Percentiles rank a stretch among this genome's conserved stretches.
Evolutionary conservation across 2,329 filamentous ascomycete genomes (phyloP).

Genomic region (Tolypocladium nubicola): DNA sequence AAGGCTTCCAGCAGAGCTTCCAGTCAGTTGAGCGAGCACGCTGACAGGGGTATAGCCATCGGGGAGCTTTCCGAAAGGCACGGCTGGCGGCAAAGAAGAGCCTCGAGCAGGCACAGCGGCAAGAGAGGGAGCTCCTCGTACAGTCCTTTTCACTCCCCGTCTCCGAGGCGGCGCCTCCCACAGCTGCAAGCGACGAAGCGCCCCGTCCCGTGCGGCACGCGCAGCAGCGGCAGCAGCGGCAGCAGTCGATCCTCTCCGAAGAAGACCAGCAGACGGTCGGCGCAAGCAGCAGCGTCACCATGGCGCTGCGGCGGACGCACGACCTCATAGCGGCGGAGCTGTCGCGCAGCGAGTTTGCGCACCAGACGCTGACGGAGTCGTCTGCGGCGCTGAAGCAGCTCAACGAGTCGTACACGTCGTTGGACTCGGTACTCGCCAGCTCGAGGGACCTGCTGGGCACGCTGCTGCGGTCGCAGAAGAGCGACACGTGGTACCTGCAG

Average conservation of each 20-base stretch:
- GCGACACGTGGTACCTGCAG: constrained; percentile 95
- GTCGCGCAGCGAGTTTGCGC: constrained; percentile 76
- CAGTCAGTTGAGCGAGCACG: background rate
- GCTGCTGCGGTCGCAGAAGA: constrained; percentile 80
- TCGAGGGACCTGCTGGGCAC: constrained; percentile 68
- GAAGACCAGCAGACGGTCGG: constrained; percentile 64
- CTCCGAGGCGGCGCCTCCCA: constrained; percentile 20
- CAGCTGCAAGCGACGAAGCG: constrained; percentile 12
- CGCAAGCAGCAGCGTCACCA: constrained; percentile 74
- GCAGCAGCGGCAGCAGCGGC: constrained; percentile 23
- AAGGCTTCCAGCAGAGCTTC: constrained; percentile 10
- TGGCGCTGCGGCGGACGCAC: constrained; percentile 75
- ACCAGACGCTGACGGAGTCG: constrained; percentile 77
- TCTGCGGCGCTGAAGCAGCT: constrained; percentile 74
- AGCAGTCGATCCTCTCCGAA: constrained; percentile 34
- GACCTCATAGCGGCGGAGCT: constrained; percentile 79
- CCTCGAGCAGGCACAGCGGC: constrained; percentile 60
- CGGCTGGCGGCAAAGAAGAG: constrained; percentile 69
- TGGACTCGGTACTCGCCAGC: constrained; percentile 66
- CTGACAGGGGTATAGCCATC: constrained; percentile 25
- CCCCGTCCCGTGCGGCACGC: constrained; percentile 11
- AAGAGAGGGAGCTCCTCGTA: constrained; percentile 68
- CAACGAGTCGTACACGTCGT: constrained; percentile 67
- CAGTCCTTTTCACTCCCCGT: constrained; percentile 45
- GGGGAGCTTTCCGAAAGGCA: constrained; percentile 68